Percentiles rank a stretch among this genome's conserved stretches.
phyloP scores from a whole-genome alignment of 805 yeast species.

The Brettanomyces custersianus region DNA sequence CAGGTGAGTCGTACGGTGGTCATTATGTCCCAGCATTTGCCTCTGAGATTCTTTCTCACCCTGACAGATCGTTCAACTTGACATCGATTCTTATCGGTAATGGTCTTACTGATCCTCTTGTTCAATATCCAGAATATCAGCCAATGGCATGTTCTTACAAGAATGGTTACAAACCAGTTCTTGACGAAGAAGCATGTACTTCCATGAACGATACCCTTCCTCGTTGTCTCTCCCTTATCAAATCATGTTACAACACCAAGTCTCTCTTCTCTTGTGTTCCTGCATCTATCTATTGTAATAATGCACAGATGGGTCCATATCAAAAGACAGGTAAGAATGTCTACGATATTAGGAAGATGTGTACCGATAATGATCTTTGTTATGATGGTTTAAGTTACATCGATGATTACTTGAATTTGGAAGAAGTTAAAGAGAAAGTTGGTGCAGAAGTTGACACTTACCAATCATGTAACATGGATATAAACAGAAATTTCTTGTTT shows the following conservation, averaged over 20 bases:
- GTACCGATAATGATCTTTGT: constrained; percentile 45
- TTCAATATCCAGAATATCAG: constrained; percentile 70
- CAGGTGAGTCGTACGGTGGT: constrained; percentile 83
- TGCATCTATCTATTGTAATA: constrained; percentile 55
- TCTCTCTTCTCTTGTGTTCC: constrained; percentile 54
- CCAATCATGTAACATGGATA: constrained; percentile 42
- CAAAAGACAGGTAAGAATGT: constrained; percentile 53
- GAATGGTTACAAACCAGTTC: constrained; percentile 63
- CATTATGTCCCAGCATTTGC: constrained; percentile 71
- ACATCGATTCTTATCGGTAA: constrained; percentile 84
- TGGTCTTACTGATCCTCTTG: constrained; percentile 80
- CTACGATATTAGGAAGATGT: constrained; percentile 51
- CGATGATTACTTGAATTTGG: constrained; percentile 44
- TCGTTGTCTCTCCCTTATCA: constrained; percentile 53
- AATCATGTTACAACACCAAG: constrained; percentile 54
- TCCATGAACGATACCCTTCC: constrained; percentile 53
- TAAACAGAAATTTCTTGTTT: constrained; percentile 39
- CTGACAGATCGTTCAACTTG: constrained; percentile 52
- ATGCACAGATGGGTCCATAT: constrained; percentile 50
- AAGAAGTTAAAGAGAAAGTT: constrained; percentile 42
- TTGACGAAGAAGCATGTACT: constrained; percentile 61
- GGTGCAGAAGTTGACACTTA: constrained; percentile 48
- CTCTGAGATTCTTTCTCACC: constrained; percentile 44
- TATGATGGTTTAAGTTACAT: constrained; percentile 41
- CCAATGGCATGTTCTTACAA: constrained; percentile 95